Conservation (phyloP, 306 rosid species). For the Lathyrus oleraceus region DNA sequence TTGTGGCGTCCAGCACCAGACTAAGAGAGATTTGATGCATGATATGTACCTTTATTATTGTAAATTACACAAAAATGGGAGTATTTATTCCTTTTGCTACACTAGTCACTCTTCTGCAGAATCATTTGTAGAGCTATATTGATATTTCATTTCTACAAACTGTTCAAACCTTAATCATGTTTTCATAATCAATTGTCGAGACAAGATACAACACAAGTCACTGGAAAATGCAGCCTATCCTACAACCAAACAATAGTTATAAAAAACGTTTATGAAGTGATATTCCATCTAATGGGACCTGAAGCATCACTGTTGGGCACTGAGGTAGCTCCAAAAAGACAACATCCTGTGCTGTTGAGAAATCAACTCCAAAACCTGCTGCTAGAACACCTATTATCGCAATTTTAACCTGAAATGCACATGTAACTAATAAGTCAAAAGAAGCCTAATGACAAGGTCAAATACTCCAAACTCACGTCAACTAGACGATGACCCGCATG, state of each 20-base stretch:
- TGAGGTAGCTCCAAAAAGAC: slow-evolving; percentile 94
- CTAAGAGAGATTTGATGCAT: slow-evolving; percentile 10
- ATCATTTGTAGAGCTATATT: slow-evolving; percentile 6
- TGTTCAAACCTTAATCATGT: too few relatives aligned
- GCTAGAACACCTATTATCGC: slow-evolving; percentile 90
- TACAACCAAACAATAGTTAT: slow-evolving; percentile 6
- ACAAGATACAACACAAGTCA: slow-evolving; percentile 17
- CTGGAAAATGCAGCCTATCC: slow-evolving; percentile 9
- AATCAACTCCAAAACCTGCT: slow-evolving; percentile 94
- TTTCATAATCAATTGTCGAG: slow-evolving; percentile 16
- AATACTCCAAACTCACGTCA: slow-evolving; percentile 14
- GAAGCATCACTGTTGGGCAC: slow-evolving; percentile 81
- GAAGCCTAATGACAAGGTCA: slow-evolving; percentile 7
- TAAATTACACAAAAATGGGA: slow-evolving; percentile 14
- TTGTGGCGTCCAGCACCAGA: slow-evolving; percentile 21
- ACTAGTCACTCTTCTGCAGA: slow-evolving; percentile 25
- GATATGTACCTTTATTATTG: slow-evolving; percentile 18
- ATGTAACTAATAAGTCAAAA: slow-evolving; percentile 30
- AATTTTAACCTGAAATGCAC: slow-evolving; percentile 68
- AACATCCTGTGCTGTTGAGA: slow-evolving; percentile 85
- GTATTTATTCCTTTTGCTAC: slow-evolving; percentile 24
- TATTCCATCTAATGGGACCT: slow-evolving; percentile 53
- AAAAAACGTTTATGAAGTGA: slow-evolving; percentile 14
- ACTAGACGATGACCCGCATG: neutral
- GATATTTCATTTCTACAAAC: neutral